Evolutionary conservation across 2,329 filamentous ascomycete genomes (phyloP).

Genomic region (Pyricularia sp.): DNA sequence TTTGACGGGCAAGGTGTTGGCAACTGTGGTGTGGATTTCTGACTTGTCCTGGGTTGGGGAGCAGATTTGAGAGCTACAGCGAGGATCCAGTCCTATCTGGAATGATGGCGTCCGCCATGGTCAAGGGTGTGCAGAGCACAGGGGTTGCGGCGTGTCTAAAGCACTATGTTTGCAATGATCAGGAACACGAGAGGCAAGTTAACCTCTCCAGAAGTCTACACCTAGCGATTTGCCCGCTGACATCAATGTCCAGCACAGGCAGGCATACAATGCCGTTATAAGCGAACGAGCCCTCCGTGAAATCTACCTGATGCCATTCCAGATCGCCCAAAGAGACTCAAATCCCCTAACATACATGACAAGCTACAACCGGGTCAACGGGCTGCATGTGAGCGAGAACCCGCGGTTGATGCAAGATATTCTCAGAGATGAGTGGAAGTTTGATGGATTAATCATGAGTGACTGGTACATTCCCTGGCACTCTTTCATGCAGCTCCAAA

Average conservation of each 20-base stretch:
- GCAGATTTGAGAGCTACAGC: conserved; percentile 22
- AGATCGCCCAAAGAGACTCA: conserved; percentile 21
- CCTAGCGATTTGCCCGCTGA: neutral
- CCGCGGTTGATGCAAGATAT: conserved; percentile 19
- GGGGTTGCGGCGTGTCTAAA: conserved; percentile 24
- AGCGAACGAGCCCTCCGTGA: conserved; percentile 25
- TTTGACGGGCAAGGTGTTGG: neutral
- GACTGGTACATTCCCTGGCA: conserved; percentile 19
- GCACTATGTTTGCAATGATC: conserved; percentile 27
- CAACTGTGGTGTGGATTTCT: neutral
- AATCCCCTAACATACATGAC: conserved; percentile 24
- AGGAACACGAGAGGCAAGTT: conserved; percentile 19
- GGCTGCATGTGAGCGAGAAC: conserved; percentile 23
- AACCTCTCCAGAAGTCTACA: neutral
- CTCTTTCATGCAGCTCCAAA: neutral
- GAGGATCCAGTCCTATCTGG: conserved; percentile 27
- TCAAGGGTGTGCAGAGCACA: conserved; percentile 21
- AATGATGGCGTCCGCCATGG: conserved; percentile 19
- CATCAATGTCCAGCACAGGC: conserved; percentile 4
- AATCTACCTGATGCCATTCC: conserved; percentile 25
- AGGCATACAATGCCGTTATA: conserved; percentile 20
- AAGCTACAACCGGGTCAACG: conserved; percentile 26
- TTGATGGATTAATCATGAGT: conserved; percentile 24
- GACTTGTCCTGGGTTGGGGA: neutral
- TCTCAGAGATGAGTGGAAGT: conserved; percentile 24